A percentile compares a stretch with the other conserved stretches of the same genome.
Evolutionary conservation across 345 rosid species (phyloP).

Genomic region (Streptanthus diversifolius): DNA sequence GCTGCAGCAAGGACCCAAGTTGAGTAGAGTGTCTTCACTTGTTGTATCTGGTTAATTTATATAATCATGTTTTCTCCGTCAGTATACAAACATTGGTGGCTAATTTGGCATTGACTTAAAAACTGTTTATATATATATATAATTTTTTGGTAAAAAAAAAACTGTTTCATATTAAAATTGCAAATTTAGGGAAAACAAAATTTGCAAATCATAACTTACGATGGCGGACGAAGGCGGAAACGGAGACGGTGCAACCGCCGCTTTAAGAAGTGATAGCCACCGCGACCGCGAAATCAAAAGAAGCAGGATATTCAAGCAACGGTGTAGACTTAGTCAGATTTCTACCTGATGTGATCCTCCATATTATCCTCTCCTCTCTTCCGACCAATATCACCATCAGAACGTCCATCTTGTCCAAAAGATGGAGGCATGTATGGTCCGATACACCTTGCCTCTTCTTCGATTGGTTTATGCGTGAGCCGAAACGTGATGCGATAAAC

Average conservation of each 20-base stretch:
- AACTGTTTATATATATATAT: too few relatives aligned
- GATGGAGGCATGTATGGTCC: slow-evolving; percentile 23
- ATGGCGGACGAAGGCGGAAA: neutral
- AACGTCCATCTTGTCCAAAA: slow-evolving; percentile 17
- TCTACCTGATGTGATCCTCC: neutral
- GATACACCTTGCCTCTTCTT: slow-evolving; percentile 10
- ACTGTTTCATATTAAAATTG: too few relatives aligned
- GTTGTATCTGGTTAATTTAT: too few relatives aligned
- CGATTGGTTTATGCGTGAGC: neutral
- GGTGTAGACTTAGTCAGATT: neutral
- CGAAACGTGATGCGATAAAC: neutral
- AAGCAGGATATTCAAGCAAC: neutral
- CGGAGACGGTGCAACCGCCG: neutral
- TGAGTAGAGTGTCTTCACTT: too few relatives aligned
- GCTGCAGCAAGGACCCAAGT: too few relatives aligned
- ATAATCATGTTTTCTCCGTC: too few relatives aligned
- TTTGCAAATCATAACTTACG: neutral
- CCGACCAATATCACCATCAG: neutral
- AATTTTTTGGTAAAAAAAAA: too few relatives aligned
- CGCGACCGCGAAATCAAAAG: neutral
- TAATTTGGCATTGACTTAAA: too few relatives aligned
- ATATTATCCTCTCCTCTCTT: neutral
- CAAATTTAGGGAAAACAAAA: too few relatives aligned
- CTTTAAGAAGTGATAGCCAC: neutral
- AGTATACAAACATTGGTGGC: too few relatives aligned